Percentiles rank a stretch among this genome's conserved stretches.
phyloP scores from a whole-genome alignment of 2,329 filamentous ascomycete species.

The Fusarium udum region DNA sequence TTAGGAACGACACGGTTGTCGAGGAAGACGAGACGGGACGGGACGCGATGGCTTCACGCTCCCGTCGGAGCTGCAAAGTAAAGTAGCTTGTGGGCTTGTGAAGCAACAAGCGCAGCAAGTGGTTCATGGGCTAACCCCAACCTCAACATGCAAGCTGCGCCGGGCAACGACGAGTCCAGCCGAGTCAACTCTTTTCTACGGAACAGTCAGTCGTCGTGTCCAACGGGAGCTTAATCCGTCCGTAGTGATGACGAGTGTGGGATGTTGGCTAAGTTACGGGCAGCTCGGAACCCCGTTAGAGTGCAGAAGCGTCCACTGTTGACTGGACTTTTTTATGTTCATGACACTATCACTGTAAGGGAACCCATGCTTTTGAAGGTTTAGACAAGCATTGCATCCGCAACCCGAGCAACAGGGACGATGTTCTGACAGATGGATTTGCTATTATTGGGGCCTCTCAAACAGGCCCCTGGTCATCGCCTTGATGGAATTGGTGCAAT shows the following conservation, averaged over 20 bases:
- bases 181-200: constrained; percentile 6
- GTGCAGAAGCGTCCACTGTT: constrained; percentile 36
- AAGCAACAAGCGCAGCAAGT: constrained; percentile 9
- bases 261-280: constrained; percentile 37
- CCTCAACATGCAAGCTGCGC: constrained; percentile 20
- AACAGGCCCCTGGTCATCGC: constrained; percentile 5
- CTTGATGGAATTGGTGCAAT: constrained; percentile 17
- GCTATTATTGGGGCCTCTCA: constrained; percentile 26
- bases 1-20: constrained; percentile 34
- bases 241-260: constrained; percentile 30
- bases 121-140: constrained; percentile 29
- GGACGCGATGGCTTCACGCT: constrained; percentile 36
- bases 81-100: not conserved
- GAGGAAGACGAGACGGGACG: constrained; percentile 25
- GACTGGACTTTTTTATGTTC: constrained; percentile 1
- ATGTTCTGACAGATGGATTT: constrained; percentile 3
- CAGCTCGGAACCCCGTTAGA: constrained; percentile 33
- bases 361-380: constrained; percentile 33
- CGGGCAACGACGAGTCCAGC: constrained; percentile 6
- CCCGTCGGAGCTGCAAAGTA: not conserved
- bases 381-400: constrained; percentile 24
- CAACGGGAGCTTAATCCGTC: constrained; percentile 19
- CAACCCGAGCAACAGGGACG: constrained; percentile 20
- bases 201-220: constrained; percentile 12
- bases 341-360: constrained; percentile 17